phyloP scores from a whole-genome alignment of 192 early-diverging fungal species.

The Linnemannia zychae region DNA sequence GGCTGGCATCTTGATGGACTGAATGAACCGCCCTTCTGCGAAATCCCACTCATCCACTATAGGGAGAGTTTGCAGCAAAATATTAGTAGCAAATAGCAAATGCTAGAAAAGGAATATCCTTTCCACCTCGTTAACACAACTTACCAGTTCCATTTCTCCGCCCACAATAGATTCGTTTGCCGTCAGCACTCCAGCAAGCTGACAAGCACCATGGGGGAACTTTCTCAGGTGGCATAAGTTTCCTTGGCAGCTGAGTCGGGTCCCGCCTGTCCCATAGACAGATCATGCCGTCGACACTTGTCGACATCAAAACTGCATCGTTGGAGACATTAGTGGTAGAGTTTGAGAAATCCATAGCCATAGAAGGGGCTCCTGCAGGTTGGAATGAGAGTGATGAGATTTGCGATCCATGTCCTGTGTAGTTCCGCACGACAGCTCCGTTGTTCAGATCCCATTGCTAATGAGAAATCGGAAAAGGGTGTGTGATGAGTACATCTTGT shows the following conservation, averaged over 20 bases:
- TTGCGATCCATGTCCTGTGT: slow-evolving; percentile 84
- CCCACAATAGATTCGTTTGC: slow-evolving; percentile 84
- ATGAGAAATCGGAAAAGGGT: background rate
- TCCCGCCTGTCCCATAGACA: slow-evolving; percentile 83
- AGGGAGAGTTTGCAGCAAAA: too few species aligned
- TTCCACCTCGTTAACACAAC: background rate
- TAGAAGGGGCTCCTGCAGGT: slow-evolving; percentile 60
- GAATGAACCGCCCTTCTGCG: slow-evolving; percentile 70
- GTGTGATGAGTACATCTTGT: background rate
- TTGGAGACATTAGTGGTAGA: slow-evolving; percentile 39
- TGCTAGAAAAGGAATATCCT: too few species aligned
- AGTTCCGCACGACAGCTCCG: slow-evolving; percentile 77
- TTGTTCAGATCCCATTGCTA: slow-evolving; percentile 90
- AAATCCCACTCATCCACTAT: slow-evolving; percentile 93
- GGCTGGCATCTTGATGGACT: slow-evolving; percentile 84
- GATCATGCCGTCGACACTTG: slow-evolving; percentile 82
- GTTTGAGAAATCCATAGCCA: slow-evolving; percentile 35
- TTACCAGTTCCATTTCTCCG: slow-evolving; percentile 87
- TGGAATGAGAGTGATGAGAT: slow-evolving; percentile 82
- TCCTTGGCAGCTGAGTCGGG: slow-evolving; percentile 62
- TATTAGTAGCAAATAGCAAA: too few species aligned
- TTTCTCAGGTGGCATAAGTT: slow-evolving; percentile 65
- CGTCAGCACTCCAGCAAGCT: slow-evolving; percentile 90
- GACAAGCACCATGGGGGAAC: slow-evolving; percentile 84
- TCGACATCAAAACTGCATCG: slow-evolving; percentile 71